Conservation (phyloP, 2,329 filamentous ascomycete species). For the Fusarium sp. region DNA sequence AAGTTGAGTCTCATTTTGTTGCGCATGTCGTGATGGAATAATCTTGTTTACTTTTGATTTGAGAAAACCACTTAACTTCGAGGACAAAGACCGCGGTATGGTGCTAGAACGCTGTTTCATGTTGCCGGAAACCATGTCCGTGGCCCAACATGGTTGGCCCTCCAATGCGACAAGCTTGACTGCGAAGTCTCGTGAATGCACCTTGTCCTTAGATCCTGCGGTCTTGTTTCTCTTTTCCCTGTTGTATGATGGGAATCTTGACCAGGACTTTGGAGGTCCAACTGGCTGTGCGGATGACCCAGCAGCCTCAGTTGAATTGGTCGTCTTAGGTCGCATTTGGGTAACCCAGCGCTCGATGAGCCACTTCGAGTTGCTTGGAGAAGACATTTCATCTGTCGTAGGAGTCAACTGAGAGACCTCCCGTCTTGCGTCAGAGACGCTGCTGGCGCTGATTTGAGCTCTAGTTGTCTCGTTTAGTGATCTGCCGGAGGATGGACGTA, state of each 20-base stretch:
- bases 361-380: conserved; percentile 22
- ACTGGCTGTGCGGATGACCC: conserved; percentile 6
- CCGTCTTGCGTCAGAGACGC: conserved; percentile 1
- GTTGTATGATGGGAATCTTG: conserved; percentile 49
- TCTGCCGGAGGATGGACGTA: conserved; percentile 2
- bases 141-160: conserved; percentile 43
- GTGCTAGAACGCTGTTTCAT: conserved; percentile 9
- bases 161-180: conserved; percentile 33
- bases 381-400: conserved; percentile 24
- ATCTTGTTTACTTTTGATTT: conserved; percentile 35
- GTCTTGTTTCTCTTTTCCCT: conserved; percentile 45
- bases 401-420: conserved; percentile 27
- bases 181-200: conserved; percentile 49
- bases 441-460: conserved; percentile 9
- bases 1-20: conserved; percentile 1
- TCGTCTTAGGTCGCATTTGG: conserved; percentile 26
- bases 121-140: conserved; percentile 36
- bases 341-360: conserved; percentile 38
- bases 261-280: conserved; percentile 49
- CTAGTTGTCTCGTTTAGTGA: conserved; percentile 4
- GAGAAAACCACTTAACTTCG: conserved; percentile 46
- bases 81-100: conserved; percentile 44
- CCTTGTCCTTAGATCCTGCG: conserved; percentile 39
- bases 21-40: conserved; percentile 8
- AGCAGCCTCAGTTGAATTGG: neutral